Conservation (phyloP, 257 asterid genomes). For the Parsonsia alboflavescens region DNA sequence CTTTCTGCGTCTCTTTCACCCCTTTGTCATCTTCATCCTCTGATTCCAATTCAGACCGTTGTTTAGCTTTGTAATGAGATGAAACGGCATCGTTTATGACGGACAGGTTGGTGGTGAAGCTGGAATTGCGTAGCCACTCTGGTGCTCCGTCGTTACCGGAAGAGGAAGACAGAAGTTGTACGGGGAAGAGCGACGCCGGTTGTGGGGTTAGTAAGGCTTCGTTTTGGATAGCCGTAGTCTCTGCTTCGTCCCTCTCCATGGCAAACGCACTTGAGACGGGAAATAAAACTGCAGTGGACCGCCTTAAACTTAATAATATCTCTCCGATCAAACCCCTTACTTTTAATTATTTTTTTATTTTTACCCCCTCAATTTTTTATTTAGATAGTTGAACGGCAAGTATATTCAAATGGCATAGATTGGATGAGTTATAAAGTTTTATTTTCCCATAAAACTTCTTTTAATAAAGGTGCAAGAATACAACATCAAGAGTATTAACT, state of each 20-base stretch:
- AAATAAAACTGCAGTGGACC: too few relatives aligned
- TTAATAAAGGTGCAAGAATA: too few relatives aligned
- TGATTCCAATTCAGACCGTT: constrained; percentile 23
- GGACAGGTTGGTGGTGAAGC: constrained; percentile 72
- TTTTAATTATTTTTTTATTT: too few relatives aligned
- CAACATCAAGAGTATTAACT: too few relatives aligned
- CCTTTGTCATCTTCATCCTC: constrained; percentile 40
- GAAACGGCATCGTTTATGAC: constrained; percentile 68
- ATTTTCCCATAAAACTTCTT: too few relatives aligned
- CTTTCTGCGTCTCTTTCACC: constrained; percentile 22
- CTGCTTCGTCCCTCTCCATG: not conserved
- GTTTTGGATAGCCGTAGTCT: not conserved
- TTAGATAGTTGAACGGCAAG: too few relatives aligned
- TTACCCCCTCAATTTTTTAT: too few relatives aligned
- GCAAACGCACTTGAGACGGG: not conserved
- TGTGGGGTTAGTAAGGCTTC: not conserved
- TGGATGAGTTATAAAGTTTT: too few relatives aligned
- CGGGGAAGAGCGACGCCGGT: not conserved
- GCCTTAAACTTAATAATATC: too few relatives aligned
- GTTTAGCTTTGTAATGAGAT: constrained; percentile 12
- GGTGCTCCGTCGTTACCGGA: constrained; percentile 17
- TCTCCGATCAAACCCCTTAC: too few relatives aligned
- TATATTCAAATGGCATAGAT: too few relatives aligned
- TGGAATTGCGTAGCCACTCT: constrained; percentile 71
- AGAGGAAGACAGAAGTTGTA: not conserved